A percentile compares a stretch with the other conserved stretches of the same genome.
These are phyloP conservation scores for Leccinum uliginosum DNA, from an alignment of 768 basidiomycete genomes.

Conservation along the genomic window DNA sequence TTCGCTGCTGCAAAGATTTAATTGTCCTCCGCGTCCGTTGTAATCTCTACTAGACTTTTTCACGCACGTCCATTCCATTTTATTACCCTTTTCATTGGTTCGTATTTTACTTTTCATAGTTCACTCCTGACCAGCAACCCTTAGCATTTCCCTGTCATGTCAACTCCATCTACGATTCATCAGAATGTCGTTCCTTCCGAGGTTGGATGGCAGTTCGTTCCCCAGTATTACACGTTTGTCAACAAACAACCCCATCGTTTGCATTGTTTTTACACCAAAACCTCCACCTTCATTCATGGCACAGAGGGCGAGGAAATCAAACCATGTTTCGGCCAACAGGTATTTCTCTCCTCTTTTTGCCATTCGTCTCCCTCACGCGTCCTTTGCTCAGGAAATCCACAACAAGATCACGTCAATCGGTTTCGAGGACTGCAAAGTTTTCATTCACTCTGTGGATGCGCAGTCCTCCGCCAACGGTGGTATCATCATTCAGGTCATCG, in stretches of 20 bases:
- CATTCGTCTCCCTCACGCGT: constrained; percentile 4
- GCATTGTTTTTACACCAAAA: constrained; percentile 99
- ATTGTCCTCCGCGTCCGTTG: constrained; percentile 27
- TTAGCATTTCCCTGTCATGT: constrained; percentile 35
- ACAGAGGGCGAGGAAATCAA: constrained; percentile 93
- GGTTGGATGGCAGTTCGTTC: constrained; percentile 99
- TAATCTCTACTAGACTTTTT: constrained; percentile 34
- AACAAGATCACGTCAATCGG: constrained; percentile 91
- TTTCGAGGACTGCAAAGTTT: constrained; percentile 97
- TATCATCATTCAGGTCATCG: constrained; percentile 98
- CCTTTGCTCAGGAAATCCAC: constrained; percentile 79
- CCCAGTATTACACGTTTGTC: constrained; percentile 98
- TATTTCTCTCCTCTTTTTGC: constrained; percentile 33
- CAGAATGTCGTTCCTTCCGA: constrained; percentile 81
- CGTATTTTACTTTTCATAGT: not conserved
- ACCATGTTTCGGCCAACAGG: constrained; percentile 91
- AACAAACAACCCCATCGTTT: constrained; percentile 96
- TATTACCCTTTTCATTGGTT: constrained; percentile 30
- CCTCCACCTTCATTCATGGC: constrained; percentile 94
- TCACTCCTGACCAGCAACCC: not conserved
- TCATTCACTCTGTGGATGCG: constrained; percentile 97
- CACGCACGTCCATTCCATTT: constrained; percentile 35
- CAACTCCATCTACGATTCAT: constrained; percentile 43
- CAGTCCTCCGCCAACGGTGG: constrained; percentile 93
- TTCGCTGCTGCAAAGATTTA: constrained; percentile 24